These are phyloP conservation scores for Podospora comata DNA, from an alignment of 495 filamentous ascomycete genomes.

Conservation along the genomic window DNA sequence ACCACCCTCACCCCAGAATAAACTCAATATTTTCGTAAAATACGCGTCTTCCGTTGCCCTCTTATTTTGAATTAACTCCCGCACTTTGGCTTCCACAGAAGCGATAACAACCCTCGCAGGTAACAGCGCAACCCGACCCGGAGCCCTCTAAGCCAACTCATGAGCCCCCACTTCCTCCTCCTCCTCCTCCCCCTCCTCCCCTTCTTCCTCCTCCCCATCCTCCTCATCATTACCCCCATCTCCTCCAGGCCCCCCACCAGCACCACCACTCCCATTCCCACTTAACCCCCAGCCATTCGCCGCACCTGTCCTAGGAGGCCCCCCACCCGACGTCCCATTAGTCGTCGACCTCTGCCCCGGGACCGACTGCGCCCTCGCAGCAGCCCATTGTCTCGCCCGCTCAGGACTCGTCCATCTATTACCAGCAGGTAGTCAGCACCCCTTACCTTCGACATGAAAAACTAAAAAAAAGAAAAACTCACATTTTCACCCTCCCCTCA, in stretches of 20 bases:
- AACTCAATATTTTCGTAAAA: too few species aligned
- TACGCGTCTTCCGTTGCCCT: too few species aligned
- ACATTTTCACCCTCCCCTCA: slow-evolving; percentile 85
- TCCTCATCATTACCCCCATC: slow-evolving; percentile 1
- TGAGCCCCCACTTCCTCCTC: too few species aligned
- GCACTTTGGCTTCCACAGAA: too few species aligned
- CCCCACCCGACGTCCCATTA: neutral
- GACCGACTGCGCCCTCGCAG: neutral
- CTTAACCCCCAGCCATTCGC: neutral
- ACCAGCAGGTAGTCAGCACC: neutral
- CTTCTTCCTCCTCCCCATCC: slow-evolving; percentile 6
- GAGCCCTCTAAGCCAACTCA: too few species aligned
- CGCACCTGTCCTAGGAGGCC: neutral
- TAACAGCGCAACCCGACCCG: too few species aligned
- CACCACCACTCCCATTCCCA: neutral
- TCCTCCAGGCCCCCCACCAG: neutral
- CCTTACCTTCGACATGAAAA: neutral
- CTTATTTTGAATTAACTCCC: too few species aligned
- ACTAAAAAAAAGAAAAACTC: slow-evolving; percentile 29
- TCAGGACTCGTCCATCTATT: neutral
- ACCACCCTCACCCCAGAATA: too few species aligned
- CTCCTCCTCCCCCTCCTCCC: neutral
- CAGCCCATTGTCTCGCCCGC: neutral
- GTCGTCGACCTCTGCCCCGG: neutral
- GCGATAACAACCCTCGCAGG: too few species aligned